These are phyloP conservation scores for Globisporangium recalcitrans DNA, from an alignment of 352 stramenopile genomes.

Conservation along the genomic window DNA sequence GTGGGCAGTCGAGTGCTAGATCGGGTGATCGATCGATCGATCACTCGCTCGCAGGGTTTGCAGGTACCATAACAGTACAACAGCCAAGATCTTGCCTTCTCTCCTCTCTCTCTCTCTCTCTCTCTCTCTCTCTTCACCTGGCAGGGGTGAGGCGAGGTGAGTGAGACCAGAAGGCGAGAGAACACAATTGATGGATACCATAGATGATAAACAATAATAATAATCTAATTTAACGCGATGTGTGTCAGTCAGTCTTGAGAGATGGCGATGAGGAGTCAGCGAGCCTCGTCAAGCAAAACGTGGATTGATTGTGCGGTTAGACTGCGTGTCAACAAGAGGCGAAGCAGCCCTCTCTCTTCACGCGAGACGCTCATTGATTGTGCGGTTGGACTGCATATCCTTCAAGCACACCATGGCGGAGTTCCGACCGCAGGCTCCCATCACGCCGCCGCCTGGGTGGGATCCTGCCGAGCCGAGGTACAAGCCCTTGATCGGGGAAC, in stretches of 20 bases:
- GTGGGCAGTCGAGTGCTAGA: neutral
- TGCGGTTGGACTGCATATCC: conserved; percentile 33
- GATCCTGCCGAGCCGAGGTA: conserved; percentile 86
- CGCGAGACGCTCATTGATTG: conserved; percentile 7
- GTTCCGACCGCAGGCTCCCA: conserved; percentile 87
- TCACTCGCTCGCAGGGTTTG: neutral
- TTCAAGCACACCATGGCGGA: conserved; percentile 67
- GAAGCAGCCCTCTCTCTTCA: no score
- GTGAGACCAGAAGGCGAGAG: neutral
- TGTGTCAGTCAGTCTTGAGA: neutral
- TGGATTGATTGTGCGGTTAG: neutral
- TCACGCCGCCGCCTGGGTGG: conserved; percentile 88
- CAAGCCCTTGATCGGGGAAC: conserved; percentile 70
- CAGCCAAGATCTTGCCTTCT: neutral
- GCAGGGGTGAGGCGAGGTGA: neutral
- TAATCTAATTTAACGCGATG: conserved; percentile 15
- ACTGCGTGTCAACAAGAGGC: no score
- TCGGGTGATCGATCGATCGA: neutral
- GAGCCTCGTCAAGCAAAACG: neutral
- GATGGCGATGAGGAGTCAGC: neutral
- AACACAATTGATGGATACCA: conserved; percentile 9
- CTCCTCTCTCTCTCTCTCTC: neutral
- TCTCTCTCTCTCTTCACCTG: neutral
- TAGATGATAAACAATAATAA: conserved; percentile 17
- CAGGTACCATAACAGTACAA: conserved; percentile 5